Conservation (phyloP, 306 rosid genomes). For the Leucaena leucocephala region DNA sequence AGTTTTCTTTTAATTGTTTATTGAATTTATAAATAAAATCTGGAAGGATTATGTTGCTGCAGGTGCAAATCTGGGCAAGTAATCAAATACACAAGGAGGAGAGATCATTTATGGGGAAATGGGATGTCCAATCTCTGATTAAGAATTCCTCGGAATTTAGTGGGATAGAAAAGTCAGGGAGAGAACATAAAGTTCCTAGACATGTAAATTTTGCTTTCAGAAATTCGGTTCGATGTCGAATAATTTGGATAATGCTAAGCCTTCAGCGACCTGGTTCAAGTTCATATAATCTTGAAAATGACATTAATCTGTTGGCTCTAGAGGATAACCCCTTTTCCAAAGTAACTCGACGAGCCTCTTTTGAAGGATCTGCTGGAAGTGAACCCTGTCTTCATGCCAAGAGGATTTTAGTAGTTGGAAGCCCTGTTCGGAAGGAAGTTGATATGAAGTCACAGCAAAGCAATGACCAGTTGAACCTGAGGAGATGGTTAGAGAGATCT, state of each 20-base stretch:
- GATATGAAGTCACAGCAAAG: slow-evolving; percentile 59
- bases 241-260: slow-evolving; percentile 85
- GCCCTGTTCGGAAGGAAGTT: slow-evolving; percentile 59
- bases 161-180: slow-evolving; percentile 65
- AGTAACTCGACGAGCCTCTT: slow-evolving; percentile 74
- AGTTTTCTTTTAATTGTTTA: slow-evolving; percentile 24
- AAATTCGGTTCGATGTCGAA: slow-evolving; percentile 85
- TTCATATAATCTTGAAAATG: slow-evolving; percentile 69
- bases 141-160: slow-evolving; percentile 66
- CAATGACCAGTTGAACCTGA: slow-evolving; percentile 63
- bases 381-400: slow-evolving; percentile 92
- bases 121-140: slow-evolving; percentile 88
- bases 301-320: slow-evolving; percentile 74
- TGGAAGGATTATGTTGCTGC: slow-evolving; percentile 38
- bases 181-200: slow-evolving; percentile 65
- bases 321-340: slow-evolving; percentile 90
- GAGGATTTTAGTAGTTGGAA: slow-evolving; percentile 86
- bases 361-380: slow-evolving; percentile 74
- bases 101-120: slow-evolving; percentile 91
- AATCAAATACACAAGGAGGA: slow-evolving; percentile 89
- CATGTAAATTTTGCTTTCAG: slow-evolving; percentile 81
- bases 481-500: slow-evolving; percentile 73
- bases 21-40: slow-evolving; percentile 35
- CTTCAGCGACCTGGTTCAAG: slow-evolving; percentile 84
- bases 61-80: slow-evolving; percentile 99